Evolutionary conservation across 768 basidiomycete genomes (phyloP).

Genomic region (Daedaleopsis sinensis): DNA sequence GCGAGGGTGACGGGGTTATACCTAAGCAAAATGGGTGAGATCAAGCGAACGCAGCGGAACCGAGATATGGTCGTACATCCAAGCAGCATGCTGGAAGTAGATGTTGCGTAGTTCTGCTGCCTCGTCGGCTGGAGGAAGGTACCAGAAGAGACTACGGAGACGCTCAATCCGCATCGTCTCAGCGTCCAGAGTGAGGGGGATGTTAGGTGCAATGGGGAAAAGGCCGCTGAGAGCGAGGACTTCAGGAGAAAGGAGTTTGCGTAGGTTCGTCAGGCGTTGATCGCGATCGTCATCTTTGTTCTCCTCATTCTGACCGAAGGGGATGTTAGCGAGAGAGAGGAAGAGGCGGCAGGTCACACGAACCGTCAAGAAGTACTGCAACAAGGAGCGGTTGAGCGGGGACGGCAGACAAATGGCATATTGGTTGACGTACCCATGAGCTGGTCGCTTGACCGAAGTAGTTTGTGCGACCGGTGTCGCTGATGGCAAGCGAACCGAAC

Average conservation of each 20-base stretch:
- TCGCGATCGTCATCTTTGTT: slow-evolving; percentile 57
- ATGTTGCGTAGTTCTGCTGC: slow-evolving; percentile 63
- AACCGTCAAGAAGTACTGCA: slow-evolving; percentile 77
- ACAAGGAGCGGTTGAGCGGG: slow-evolving; percentile 7
- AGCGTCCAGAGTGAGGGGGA: slow-evolving; percentile 38
- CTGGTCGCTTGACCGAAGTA: slow-evolving; percentile 79
- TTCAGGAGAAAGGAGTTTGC: slow-evolving; percentile 59
- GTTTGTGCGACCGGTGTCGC: slow-evolving; percentile 69
- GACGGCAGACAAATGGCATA: slow-evolving; percentile 7
- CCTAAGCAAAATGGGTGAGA: slow-evolving; percentile 39
- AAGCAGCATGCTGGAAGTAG: slow-evolving; percentile 68
- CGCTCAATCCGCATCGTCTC: slow-evolving; percentile 39
- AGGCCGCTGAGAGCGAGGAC: slow-evolving; percentile 67
- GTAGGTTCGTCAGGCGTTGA: slow-evolving; percentile 50
- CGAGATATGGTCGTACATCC: slow-evolving; percentile 52
- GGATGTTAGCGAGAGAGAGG: slow-evolving; percentile 4
- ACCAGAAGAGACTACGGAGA: slow-evolving; percentile 64
- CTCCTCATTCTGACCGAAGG: slow-evolving; percentile 56
- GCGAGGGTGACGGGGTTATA: slow-evolving; percentile 63
- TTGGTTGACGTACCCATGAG: slow-evolving; percentile 60
- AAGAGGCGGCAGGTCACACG: slow-evolving; percentile 22
- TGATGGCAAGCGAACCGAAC: slow-evolving; percentile 79
- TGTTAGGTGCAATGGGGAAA: slow-evolving; percentile 58
- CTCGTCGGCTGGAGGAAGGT: slow-evolving; percentile 62
- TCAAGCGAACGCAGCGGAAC: neutral